Base-by-base conservation (phyloP, 2,329 filamentous ascomycete genomes). In the Colletotrichum musae region DNA sequence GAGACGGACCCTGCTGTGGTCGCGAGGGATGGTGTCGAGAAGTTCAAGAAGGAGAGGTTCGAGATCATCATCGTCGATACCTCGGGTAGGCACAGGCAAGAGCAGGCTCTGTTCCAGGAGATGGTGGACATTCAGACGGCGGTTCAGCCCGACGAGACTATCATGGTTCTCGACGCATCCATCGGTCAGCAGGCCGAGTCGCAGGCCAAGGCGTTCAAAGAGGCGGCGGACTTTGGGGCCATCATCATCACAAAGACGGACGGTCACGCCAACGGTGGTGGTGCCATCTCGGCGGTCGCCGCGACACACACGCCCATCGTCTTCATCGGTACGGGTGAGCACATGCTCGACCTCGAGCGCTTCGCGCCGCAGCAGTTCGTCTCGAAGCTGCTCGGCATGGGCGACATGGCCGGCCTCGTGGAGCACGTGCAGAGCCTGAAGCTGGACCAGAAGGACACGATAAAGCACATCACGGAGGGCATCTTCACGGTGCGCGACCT, bases 211-310 rank as follows among this genome's bases (percentile, higher is more conserved):
- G 96, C 96, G 0, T 99, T 99, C 89, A 99, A 99, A 80, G 94
- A 97, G 73, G 94, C 95, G 0, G 95, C 96, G 41, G 94, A 98
- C 80, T 99, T 98, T 75, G 96, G 96, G 77, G 94, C 96, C 73
- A 99, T 99, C 76, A 97, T 99, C 77, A 98, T 99, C 78, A 99
- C 96, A 60, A 99, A 99, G 85, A 98, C 95, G 0, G 96, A 99
- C 78, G 96, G 96, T 72, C 94, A 97, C 74, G 96, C 96, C 1
- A 93, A 94, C 54, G 96, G 96, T 75, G 96, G 96, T 86, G 96
- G 96, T 83, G 96, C 96, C 70, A 99, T 99, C 66, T 98, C 95
- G 4, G 96, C 96, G 10, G 96, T 99, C 66, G 96, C 96, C 1
- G 96, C 96, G 2, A 99, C 96, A 39, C 92, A 95, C 75, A 98